A percentile compares a stretch with the other conserved stretches of the same genome.
Evolutionary conservation across 805 yeast species (phyloP).

Genomic region (Starmerella asiatica): DNA sequence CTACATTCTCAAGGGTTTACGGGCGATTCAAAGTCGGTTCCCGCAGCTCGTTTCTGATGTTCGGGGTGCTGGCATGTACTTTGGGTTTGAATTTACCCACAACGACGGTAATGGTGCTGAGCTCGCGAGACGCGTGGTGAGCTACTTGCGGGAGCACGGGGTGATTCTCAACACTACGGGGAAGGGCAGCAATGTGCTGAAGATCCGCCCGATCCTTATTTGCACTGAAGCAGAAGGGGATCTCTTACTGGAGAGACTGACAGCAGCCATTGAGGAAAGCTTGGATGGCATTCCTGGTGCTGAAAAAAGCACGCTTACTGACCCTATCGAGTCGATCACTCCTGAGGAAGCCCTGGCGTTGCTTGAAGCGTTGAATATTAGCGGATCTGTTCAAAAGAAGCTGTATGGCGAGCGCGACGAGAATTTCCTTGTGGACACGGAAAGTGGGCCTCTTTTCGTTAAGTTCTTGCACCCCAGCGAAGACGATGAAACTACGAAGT

Average conservation of each 20-base stretch:
- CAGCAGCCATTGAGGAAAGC: background rate
- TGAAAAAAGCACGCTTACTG: too few species aligned
- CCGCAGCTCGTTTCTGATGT: conserved; percentile 9
- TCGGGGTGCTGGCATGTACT: conserved; percentile 14
- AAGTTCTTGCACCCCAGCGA: conserved; percentile 14
- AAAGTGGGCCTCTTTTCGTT: background rate
- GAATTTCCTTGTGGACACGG: conserved; percentile 2
- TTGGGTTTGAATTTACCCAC: conserved; percentile 8
- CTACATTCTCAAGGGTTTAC: conserved; percentile 7
- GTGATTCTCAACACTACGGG: conserved; percentile 12
- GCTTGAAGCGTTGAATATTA: background rate
- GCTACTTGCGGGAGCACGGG: conserved; percentile 10
- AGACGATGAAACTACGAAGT: conserved; percentile 8
- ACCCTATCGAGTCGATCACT: background rate
- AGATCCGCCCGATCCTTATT: conserved; percentile 11
- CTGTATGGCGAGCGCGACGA: conserved; percentile 12
- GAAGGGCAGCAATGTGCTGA: conserved; percentile 8
- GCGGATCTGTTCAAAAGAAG: conserved; percentile 1
- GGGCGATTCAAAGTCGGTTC: conserved; percentile 1
- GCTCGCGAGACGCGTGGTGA: conserved; percentile 7
- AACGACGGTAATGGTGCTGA: conserved; percentile 3
- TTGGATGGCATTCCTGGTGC: background rate
- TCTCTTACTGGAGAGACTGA: conserved; percentile 2
- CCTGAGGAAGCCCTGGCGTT: conserved; percentile 1
- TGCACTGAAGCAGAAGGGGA: conserved; percentile 9